These are phyloP conservation scores for Verticillium zaregamsianum DNA, from an alignment of 2,329 filamentous ascomycete genomes.

Conservation along the genomic window DNA sequence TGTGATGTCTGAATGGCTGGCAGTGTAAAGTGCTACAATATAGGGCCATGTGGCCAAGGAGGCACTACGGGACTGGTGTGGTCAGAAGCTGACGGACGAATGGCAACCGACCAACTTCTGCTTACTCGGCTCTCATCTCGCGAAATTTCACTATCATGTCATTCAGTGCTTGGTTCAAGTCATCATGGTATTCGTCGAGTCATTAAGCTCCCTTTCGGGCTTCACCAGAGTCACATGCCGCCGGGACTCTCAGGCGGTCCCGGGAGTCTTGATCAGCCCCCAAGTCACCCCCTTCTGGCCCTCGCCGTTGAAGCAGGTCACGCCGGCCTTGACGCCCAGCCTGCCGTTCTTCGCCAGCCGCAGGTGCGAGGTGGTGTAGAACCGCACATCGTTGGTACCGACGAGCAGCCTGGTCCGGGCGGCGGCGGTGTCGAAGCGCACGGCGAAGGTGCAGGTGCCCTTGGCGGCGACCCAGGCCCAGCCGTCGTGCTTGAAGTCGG, in stretches of 20 bases:
- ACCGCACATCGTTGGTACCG: conserved; percentile 13
- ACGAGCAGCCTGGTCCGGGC: conserved; percentile 3
- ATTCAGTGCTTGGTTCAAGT: no score
- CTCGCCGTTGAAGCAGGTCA: conserved; percentile 8
- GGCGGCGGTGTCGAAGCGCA: conserved; percentile 1
- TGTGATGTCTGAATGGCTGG: no score
- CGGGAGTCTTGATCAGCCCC: conserved; percentile 4
- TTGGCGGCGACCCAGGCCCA: conserved; percentile 8
- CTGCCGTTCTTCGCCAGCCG: conserved; percentile 5
- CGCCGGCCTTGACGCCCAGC: conserved; percentile 7
- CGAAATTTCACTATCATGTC: no score
- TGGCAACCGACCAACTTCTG: no score
- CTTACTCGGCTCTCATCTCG: no score
- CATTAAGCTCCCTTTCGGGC: no score
- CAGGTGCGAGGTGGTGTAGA: conserved; percentile 7
- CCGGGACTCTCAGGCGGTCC: background rate
- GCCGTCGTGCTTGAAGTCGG: conserved; percentile 7
- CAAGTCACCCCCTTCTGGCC: conserved; percentile 6
- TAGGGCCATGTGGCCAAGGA: no score
- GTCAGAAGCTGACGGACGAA: no score
- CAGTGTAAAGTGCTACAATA: no score
- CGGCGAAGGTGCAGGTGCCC: conserved; percentile 11
- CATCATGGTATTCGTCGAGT: no score
- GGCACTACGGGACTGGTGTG: no score
- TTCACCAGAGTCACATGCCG: background rate